Base-by-base conservation (phyloP, 306 rosid species). In the Geum urbanum region DNA sequence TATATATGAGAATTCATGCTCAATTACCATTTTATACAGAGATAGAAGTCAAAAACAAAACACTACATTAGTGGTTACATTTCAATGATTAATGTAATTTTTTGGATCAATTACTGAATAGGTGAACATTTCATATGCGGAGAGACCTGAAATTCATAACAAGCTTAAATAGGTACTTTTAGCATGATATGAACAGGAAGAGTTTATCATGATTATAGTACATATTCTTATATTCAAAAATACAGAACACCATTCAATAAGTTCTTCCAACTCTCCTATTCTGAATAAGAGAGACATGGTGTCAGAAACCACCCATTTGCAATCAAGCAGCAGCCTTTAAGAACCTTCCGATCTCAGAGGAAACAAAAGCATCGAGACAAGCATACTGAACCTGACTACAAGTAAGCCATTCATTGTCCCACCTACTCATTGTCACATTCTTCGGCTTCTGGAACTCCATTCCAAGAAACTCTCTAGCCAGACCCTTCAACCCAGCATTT, bases 381-480 rank as follows among this genome's bases (percentile, higher is more conserved):
- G 89, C 89, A 63, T 85, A 85, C 69, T 59, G 80, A 2, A 85
- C 73, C 85, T 85, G 89, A 55, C 24, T 64, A 8, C 1, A 55
- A 57, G 40, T 65, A 0, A 82, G 89, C 83, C 81, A 80, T n/a
- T 57, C 66, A 58, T n/a, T 66, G 61, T 85, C 86, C 86, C 89
- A 85, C 56, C 85, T 32, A 61, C 89, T 78, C 86, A 80, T 4
- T 27, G 86, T 82, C 15, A 85, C 76, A 1, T 62, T 55, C 59
- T 22, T 77, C 19, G 89, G 83, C 80, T 85, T 85, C 14, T 62
- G 11, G 12, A 85, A 10, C 71, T 80, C 84, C 68, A 54, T 72
- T 39, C 84, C 80, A 8, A 72, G 77, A 3, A 83, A 67, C 49
- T 19, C 70, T 10, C 24, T 22, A 0, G 80, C 85, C 83, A 85